These are phyloP conservation scores for Larix kaempferi DNA, from an alignment of 75 land plant genomes.

Conservation along the genomic window DNA sequence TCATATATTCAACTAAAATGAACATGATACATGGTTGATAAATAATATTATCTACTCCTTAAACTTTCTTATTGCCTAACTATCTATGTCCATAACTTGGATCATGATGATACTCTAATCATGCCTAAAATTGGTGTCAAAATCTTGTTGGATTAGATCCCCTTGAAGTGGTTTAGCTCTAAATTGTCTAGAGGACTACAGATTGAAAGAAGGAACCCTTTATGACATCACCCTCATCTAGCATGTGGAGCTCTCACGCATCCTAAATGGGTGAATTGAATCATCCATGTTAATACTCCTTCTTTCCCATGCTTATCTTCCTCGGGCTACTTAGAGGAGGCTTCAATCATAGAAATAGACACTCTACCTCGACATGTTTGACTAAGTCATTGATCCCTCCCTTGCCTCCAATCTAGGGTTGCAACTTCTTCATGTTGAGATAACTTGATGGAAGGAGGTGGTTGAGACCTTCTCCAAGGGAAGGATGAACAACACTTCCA, in stretches of 20 bases:
- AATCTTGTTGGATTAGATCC: no score
- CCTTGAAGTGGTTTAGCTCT: no score
- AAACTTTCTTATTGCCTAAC: no score
- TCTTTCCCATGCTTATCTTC: conserved; percentile 89
- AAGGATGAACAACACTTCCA: no score
- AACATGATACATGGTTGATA: no score
- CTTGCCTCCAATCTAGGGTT: conserved; percentile 89
- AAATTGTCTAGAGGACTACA: conserved; percentile 83
- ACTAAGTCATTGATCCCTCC: conserved; percentile 80
- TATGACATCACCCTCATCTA: conserved; percentile 66
- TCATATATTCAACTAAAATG: no score
- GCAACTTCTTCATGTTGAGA: conserved; percentile 85
- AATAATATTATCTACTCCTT: no score
- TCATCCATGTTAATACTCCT: conserved; percentile 81
- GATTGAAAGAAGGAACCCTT: conserved; percentile 64
- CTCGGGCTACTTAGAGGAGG: conserved; percentile 95
- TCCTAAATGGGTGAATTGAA: conserved; percentile 78
- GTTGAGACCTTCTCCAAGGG: no score
- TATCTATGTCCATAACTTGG: no score
- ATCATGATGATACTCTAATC: no score
- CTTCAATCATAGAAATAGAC: conserved; percentile 84
- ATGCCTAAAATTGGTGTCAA: no score
- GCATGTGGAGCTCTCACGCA: conserved; percentile 71
- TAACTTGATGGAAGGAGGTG: conserved; percentile 83
- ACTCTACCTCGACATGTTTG: conserved; percentile 83